Percentiles rank a stretch among this genome's conserved stretches.
phyloP scores from a whole-genome alignment of 257 asterid genomes.

The Apocynum venetum region DNA sequence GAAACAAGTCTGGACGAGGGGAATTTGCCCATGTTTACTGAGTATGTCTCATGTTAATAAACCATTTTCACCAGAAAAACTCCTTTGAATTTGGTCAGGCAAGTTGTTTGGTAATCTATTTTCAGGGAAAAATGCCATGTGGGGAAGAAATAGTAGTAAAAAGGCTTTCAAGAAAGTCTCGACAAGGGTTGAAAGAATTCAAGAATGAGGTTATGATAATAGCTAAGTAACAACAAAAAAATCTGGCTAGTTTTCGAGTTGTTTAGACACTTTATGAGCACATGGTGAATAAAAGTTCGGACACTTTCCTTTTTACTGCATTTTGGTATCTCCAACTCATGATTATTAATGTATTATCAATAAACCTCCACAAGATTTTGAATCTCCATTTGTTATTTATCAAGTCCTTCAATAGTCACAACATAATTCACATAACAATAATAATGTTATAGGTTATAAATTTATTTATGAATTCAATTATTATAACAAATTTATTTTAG shows the following conservation, averaged over 20 bases:
- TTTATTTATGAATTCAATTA: too few relatives aligned
- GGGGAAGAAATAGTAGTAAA: constrained; percentile 75
- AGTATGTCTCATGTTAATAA: constrained; percentile 26
- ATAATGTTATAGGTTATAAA: too few relatives aligned
- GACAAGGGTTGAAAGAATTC: constrained; percentile 79
- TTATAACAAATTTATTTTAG: too few relatives aligned
- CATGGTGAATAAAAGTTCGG: constrained; percentile 89
- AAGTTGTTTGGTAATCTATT: background rate
- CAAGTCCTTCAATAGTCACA: too few relatives aligned
- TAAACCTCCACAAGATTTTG: too few relatives aligned
- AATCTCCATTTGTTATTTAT: too few relatives aligned
- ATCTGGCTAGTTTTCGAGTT: constrained; percentile 33
- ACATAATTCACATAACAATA: too few relatives aligned
- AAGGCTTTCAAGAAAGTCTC: constrained; percentile 69
- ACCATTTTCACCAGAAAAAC: background rate
- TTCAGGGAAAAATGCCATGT: constrained; percentile 61
- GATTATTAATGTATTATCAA: too few relatives aligned
- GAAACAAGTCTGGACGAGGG: constrained; percentile 80
- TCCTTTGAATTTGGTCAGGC: background rate
- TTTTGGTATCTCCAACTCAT: too few relatives aligned
- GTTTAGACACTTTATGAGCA: constrained; percentile 63
- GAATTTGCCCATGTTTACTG: constrained; percentile 85
- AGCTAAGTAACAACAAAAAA: constrained; percentile 76
- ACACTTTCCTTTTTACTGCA: constrained; percentile 43
- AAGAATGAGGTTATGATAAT: constrained; percentile 71